Evolutionary conservation across 2,329 filamentous ascomycete species (phyloP).

Genomic region (Calonectria hawksworthii): DNA sequence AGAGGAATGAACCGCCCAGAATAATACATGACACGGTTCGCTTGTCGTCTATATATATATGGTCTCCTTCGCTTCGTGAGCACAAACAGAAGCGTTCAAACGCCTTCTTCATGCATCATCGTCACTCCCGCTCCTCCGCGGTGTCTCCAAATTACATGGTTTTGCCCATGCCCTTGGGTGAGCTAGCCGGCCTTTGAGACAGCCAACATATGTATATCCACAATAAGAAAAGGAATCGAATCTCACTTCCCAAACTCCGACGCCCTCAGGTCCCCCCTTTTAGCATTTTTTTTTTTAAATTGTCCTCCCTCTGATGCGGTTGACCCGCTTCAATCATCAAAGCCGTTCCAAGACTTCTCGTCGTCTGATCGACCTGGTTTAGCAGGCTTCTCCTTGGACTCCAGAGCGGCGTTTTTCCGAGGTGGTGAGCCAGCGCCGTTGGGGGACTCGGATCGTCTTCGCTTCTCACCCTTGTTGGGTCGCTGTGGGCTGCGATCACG

Average conservation of each 20-base stretch:
- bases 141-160: neutral
- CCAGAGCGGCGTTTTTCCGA: conserved; percentile 48
- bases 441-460: conserved; percentile 47
- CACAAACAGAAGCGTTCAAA: conserved; percentile 3
- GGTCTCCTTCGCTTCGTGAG: neutral
- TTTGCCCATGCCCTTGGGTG: neutral
- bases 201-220: conserved; percentile 5
- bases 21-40: conserved; percentile 20
- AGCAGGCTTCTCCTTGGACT: conserved; percentile 32
- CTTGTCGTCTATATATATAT: conserved; percentile 16
- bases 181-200: conserved; percentile 6
- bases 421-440: conserved; percentile 40
- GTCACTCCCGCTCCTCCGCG: neutral
- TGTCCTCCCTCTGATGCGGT: neutral
- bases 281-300: conserved; percentile 8
- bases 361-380: conserved; percentile 50
- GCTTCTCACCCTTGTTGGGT: conserved; percentile 45
- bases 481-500: conserved; percentile 20
- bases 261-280: conserved; percentile 16
- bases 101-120: neutral
- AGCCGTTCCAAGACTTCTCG: conserved; percentile 60
- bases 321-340: conserved; percentile 50
- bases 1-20: neutral
- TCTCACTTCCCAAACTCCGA: conserved; percentile 21
- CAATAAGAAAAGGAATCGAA: conserved; percentile 14